Conservation (phyloP, 1,139 yeast species). For the Pichia sp. region DNA sequence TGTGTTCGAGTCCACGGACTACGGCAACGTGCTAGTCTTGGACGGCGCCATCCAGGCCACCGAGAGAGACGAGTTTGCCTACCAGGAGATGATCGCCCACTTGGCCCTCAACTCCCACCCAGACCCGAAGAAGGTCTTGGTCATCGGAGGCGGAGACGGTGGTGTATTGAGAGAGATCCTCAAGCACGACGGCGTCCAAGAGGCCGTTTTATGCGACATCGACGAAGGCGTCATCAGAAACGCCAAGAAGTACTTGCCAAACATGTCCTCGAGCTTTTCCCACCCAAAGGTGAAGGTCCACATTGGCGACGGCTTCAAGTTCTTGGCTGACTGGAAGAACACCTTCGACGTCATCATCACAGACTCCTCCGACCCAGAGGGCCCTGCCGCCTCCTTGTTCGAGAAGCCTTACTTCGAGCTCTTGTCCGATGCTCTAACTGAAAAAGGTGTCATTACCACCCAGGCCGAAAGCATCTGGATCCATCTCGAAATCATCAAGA, state of each 20-base stretch:
- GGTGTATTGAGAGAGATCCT: slow-evolving; percentile 84
- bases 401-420: slow-evolving; percentile 82
- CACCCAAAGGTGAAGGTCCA: slow-evolving; percentile 71
- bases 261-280: slow-evolving; percentile 68
- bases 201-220: slow-evolving; percentile 81
- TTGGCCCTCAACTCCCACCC: slow-evolving; percentile 74
- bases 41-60: slow-evolving; percentile 88
- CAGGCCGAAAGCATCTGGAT: slow-evolving; percentile 87
- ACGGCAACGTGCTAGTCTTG: slow-evolving; percentile 79
- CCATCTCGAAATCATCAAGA: slow-evolving; percentile 72
- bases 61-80: slow-evolving; percentile 85
- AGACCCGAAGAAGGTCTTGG: slow-evolving; percentile 68
- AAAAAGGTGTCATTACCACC: slow-evolving; percentile 84
- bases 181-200: slow-evolving; percentile 68
- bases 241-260: slow-evolving; percentile 70
- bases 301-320: slow-evolving; percentile 88
- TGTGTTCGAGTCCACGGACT: slow-evolving; percentile 67
- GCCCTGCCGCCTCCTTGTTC: slow-evolving; percentile 89
- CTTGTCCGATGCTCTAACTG: slow-evolving; percentile 71
- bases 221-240: slow-evolving; percentile 81
- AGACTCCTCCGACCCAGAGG: slow-evolving; percentile 95
- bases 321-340: slow-evolving; percentile 56
- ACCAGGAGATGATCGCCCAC: slow-evolving; percentile 86
- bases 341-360: slow-evolving; percentile 84
- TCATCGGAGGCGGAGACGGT: slow-evolving; percentile 94